Conservation (phyloP, 805 yeast genomes). For the Lipomyces starkeyi region DNA sequence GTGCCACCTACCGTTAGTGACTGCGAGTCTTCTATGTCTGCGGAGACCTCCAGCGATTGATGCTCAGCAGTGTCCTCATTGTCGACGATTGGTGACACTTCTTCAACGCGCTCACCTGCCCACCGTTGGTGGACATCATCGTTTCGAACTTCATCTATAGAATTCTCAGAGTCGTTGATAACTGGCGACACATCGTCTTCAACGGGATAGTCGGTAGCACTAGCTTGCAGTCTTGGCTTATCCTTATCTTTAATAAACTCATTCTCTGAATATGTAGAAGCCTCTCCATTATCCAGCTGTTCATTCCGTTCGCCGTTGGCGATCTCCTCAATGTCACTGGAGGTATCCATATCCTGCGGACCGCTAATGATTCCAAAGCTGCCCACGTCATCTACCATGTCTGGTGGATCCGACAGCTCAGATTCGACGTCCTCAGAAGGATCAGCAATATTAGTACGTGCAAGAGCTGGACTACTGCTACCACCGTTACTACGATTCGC, state of each 20-base stretch:
- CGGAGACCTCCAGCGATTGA: neutral
- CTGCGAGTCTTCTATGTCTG: neutral
- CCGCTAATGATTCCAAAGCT: neutral
- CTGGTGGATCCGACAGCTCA: neutral
- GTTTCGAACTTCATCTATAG: constrained; percentile 14
- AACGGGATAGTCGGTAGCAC: neutral
- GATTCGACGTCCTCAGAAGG: neutral
- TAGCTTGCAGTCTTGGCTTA: neutral
- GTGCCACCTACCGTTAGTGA: neutral
- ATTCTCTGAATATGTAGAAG: neutral
- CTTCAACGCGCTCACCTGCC: neutral
- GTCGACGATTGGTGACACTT: neutral
- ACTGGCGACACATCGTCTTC: neutral
- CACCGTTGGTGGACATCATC: neutral
- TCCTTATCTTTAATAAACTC: neutral
- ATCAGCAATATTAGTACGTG: neutral
- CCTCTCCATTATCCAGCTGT: neutral
- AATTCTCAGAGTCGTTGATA: neutral
- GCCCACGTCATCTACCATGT: neutral
- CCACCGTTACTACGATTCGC: neutral
- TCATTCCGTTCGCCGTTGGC: neutral
- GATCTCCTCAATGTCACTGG: neutral
- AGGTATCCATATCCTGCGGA: neutral
- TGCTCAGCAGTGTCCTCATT: constrained; percentile 4
- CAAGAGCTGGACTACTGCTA: neutral